phyloP scores from a whole-genome alignment of 179 eudicot species.

The Spergularia azorica region DNA sequence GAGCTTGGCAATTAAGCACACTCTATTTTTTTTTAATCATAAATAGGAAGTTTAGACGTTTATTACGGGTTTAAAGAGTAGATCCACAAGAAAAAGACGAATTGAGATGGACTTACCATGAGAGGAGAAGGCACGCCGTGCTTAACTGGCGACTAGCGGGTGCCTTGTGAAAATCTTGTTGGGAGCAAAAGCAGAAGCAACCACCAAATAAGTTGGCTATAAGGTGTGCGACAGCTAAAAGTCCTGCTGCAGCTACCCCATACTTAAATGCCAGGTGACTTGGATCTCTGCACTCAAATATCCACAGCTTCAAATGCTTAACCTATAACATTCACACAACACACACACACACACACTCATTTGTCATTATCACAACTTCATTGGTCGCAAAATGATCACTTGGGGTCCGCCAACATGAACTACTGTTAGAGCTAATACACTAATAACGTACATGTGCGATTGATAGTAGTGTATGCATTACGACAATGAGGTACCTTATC shows the following conservation, averaged over 20 bases:
- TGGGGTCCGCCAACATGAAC: no score
- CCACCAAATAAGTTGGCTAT: constrained; percentile 65
- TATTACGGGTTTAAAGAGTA: no score
- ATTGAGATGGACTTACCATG: constrained; percentile 40
- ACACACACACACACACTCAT: neutral
- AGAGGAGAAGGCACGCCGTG: constrained; percentile 50
- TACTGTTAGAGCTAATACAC: no score
- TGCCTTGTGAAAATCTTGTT: constrained; percentile 42
- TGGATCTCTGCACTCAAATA: constrained; percentile 77
- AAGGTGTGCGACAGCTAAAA: constrained; percentile 56
- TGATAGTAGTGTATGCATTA: no score
- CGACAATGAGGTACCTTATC: constrained; percentile 42
- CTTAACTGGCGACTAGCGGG: constrained; percentile 56
- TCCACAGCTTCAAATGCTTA: constrained; percentile 63
- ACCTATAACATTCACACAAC: constrained; percentile 29
- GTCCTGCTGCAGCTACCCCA: constrained; percentile 59
- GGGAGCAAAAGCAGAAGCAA: constrained; percentile 47
- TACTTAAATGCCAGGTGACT: constrained; percentile 61
- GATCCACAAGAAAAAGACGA: neutral
- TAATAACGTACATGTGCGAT: no score
- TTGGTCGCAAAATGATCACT: no score
- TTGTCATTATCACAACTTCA: neutral
- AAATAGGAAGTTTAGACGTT: no score
- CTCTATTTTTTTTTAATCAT: no score
- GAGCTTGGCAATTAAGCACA: no score